Percentiles rank a stretch among this genome's conserved stretches.
These are phyloP conservation scores for Diaporthe velutina DNA, from an alignment of 2,329 filamentous ascomycete genomes.

Conservation along the genomic window DNA sequence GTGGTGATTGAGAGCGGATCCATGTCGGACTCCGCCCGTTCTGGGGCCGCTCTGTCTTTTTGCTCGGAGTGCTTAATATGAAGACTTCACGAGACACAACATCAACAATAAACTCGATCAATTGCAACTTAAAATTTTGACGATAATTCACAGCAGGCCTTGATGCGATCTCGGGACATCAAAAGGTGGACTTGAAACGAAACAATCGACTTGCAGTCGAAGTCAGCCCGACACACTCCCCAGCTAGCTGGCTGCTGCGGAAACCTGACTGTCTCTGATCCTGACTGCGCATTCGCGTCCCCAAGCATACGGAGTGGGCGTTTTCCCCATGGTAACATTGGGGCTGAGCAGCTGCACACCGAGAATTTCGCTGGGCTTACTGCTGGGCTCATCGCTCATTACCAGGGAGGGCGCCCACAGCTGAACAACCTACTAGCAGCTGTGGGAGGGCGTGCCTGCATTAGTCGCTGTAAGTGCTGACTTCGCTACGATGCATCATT, in stretches of 20 bases:
- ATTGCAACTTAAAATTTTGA: not conserved
- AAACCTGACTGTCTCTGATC: not conserved
- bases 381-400: not conserved
- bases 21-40: slow-evolving; percentile 16
- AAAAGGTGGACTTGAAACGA: not conserved
- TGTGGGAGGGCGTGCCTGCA: slow-evolving; percentile 5
- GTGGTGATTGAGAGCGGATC: slow-evolving; percentile 37
- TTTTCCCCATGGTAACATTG: not conserved
- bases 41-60: not conserved
- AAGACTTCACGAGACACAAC: not conserved
- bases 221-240: not conserved
- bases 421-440: not conserved
- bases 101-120: not conserved
- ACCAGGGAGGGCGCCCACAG: not conserved
- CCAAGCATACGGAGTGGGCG: not conserved
- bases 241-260: not conserved
- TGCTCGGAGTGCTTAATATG: not conserved
- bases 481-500: slow-evolving; percentile 1
- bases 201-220: not conserved
- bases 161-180: not conserved
- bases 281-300: not conserved
- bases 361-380: not conserved
- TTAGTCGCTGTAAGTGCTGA: slow-evolving; percentile 20
- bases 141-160: not conserved
- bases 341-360: slow-evolving; percentile 12